Evolutionary conservation across 176 grass and related monocot genomes (phyloP), one percentile per base, ranked within the genome.

Genomic region (Metroxylon sagu): DNA sequence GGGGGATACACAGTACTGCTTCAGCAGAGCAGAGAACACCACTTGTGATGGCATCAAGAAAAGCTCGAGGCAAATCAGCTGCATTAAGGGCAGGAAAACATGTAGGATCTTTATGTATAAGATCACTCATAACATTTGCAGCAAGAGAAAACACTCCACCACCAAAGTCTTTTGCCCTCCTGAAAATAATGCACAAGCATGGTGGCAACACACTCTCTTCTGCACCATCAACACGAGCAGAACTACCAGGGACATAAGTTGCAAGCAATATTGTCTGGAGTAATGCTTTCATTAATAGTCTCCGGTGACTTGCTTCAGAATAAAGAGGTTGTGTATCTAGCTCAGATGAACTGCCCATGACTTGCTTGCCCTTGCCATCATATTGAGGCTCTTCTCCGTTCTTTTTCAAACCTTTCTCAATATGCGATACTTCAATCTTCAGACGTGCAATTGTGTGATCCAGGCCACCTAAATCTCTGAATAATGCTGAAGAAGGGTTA

Each of bases 51-150:
- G 79, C 83, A 75, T 87, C 83, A 68, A 92, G 67, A 74, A 92
- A 92, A 58, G 79, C 80, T 19, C 61, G 52, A 31, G 88, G 88
- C 26, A 87, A 76, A 77, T 79, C 83, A 71, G 88, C 83, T 56
- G 83, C 76, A 71, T 86, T 73, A 83, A 92, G 83, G 50, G 67
- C 66, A 71, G 83, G 23, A 48, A 81, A 92, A 61, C 83, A 92
- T 57, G 80, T 84, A 14, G 88, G 88, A 74, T 92, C 88, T 81
- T 87, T 92, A 59, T 92, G 88, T 74, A 92, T 92, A 67, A 92
- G 79, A 92, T 92, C 83, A 73, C 71, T 87, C 79, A 87, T 86
- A 54, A 87, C 80, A 77, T 78, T 82, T 62, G 83, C 83, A 54
- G 77, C 88, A 66, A 92, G 76, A 60, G 88, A 92, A 66, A 92